Evolutionary conservation across 164 flowering plant genomes (phyloP).

Genomic region (Macadamia tetraphylla): DNA sequence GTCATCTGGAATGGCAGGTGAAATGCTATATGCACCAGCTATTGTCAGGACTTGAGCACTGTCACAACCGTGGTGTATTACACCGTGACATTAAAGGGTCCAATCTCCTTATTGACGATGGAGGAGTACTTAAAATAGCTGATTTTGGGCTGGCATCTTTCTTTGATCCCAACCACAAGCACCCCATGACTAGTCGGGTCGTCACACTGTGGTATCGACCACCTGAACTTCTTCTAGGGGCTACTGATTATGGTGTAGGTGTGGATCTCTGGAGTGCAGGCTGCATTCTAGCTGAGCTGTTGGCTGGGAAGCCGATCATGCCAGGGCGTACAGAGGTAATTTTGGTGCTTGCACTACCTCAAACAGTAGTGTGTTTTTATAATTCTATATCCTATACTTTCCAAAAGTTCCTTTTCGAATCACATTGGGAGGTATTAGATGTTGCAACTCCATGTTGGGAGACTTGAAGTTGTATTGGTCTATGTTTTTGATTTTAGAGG

Average conservation of each 20-base stretch:
- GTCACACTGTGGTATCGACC: conserved; percentile 61
- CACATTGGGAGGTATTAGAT: too few species aligned
- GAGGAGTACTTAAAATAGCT: conserved; percentile 46
- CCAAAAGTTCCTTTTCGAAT: too few species aligned
- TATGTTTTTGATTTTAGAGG: too few species aligned
- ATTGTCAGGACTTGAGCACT: conserved; percentile 54
- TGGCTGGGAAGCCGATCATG: conserved; percentile 57
- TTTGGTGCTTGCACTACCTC: too few species aligned
- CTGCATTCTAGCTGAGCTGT: conserved; percentile 51
- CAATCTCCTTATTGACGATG: conserved; percentile 53
- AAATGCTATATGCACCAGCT: conserved; percentile 57
- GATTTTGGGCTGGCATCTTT: conserved; percentile 55
- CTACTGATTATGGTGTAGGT: conserved; percentile 52
- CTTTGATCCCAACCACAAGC: conserved; percentile 44
- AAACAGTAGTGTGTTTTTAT: too few species aligned
- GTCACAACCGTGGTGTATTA: conserved; percentile 45
- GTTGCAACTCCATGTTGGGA: too few species aligned
- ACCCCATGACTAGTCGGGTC: conserved; percentile 55
- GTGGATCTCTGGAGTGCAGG: conserved; percentile 63
- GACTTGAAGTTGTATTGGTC: too few species aligned
- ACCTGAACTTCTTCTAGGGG: conserved; percentile 56
- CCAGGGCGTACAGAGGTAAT: conserved; percentile 61
- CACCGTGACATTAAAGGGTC: conserved; percentile 66
- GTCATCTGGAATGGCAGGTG: conserved; percentile 26
- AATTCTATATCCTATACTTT: too few species aligned